A percentile compares a stretch with the other conserved stretches of the same genome.
Evolutionary conservation across 2,329 filamentous ascomycete species (phyloP).

Genomic region (Epichloe scottii): DNA sequence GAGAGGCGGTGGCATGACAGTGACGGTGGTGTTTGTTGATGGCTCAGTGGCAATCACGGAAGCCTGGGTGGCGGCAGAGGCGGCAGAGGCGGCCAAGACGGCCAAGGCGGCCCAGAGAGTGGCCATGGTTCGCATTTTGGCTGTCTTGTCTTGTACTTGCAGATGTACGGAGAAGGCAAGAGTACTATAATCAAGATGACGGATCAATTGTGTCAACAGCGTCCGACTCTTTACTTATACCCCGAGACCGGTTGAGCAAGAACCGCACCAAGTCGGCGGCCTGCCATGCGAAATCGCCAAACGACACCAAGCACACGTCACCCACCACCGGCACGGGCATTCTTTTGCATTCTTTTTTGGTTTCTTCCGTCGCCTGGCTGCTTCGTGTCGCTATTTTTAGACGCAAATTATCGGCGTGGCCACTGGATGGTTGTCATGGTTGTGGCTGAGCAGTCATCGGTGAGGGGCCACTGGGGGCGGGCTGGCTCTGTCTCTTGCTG

Average conservation of each 20-base stretch:
- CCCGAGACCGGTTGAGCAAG: neutral
- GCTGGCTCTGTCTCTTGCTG: too few relatives aligned
- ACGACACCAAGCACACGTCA: slow-evolving; percentile 1
- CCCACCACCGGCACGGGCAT: neutral
- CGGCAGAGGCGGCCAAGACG: neutral
- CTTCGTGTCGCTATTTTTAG: slow-evolving; percentile 5
- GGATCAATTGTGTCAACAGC: neutral
- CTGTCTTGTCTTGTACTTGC: neutral
- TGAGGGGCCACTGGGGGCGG: too few relatives aligned
- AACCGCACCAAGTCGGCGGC: neutral
- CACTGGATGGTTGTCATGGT: neutral
- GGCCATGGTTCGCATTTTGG: slow-evolving; percentile 11
- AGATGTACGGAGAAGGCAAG: neutral
- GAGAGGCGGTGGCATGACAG: neutral
- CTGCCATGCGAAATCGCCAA: neutral
- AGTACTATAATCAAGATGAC: neutral
- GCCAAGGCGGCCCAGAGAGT: slow-evolving; percentile 10
- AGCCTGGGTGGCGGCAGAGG: slow-evolving; percentile 2
- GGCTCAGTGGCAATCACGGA: neutral
- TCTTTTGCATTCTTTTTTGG: neutral
- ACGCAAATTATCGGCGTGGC: neutral
- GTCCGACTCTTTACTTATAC: slow-evolving; percentile 3
- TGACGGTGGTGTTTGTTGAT: neutral
- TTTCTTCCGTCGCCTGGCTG: neutral
- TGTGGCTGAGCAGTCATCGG: too few relatives aligned